phyloP scores from a whole-genome alignment of 2,329 filamentous ascomycete species.

The Ilyonectria mors-panacis region DNA sequence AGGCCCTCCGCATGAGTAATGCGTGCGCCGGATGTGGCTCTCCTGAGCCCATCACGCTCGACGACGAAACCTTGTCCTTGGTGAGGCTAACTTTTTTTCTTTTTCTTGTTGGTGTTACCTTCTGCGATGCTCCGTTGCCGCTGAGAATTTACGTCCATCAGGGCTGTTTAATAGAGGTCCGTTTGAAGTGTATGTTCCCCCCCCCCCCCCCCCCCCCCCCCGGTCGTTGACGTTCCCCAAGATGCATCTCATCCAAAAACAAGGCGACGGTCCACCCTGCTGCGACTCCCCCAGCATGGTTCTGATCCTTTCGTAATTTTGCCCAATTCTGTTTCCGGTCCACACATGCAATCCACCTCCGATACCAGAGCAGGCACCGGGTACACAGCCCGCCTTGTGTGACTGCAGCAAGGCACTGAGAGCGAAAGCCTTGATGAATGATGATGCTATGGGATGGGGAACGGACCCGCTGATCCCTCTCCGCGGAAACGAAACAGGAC shows the following conservation, averaged over 20 bases:
- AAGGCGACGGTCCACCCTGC: neutral
- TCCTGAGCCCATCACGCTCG: neutral
- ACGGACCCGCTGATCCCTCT: conserved; percentile 8
- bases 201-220: neutral
- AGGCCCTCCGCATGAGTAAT: conserved; percentile 8
- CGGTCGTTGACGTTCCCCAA: neutral
- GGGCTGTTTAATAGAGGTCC: neutral
- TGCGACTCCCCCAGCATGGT: conserved; percentile 1
- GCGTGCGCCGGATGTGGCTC: conserved; percentile 7
- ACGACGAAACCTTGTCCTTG: neutral
- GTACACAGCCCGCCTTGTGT: too few species aligned
- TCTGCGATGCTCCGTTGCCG: neutral
- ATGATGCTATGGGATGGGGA: conserved; percentile 7
- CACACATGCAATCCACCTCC: neutral
- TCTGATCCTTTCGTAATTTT: conserved; percentile 21
- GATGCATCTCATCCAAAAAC: conserved; percentile 1
- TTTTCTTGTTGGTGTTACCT: neutral
- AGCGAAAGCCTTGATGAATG: neutral
- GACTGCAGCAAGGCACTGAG: neutral
- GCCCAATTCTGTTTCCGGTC: conserved; percentile 8
- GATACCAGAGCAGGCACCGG: neutral
- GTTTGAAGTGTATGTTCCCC: neutral
- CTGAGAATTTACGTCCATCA: neutral
- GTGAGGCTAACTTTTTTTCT: conserved; percentile 8
- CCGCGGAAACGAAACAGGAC: conserved; percentile 14